Evolutionary conservation across 805 yeast species (phyloP), one percentile per base, ranked within the genome.

Genomic region (Yamadazyma olivae): DNA sequence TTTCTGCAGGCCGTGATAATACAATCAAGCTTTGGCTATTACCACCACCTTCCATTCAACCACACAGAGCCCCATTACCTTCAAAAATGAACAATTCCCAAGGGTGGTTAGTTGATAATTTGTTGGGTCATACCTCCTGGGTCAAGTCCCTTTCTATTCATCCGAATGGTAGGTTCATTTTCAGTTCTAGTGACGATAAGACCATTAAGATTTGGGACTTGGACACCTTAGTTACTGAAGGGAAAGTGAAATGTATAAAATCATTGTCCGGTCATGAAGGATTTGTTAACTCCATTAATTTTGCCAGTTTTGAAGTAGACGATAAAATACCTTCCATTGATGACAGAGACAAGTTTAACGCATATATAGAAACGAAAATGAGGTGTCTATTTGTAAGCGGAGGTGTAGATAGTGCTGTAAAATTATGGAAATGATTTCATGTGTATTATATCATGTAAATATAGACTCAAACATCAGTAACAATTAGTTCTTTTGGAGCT

Each of bases 41-140:
- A n/a, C 88, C 89, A 1, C 56, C 79, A 1, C 90, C 91, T 1
- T 67, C 63, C 6, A 38, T 77, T n/a, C 58, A 73, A 21, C 74
- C 80, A 2, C 76, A 75, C 47, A 56, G 77, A 17, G 61, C 69
- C 15, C 83, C 84, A 6, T 59, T 75, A 27, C 84, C 88, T 0
- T 59, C 78, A 0, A 50, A 53, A 20, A 45, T 54, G 17, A 57
- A 74, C 15, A 73, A 79, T 48, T 77, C 84, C 1, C 76, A 79
- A 32, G 91, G 85, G 2, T 71, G 67, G 48, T 61, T 76, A 17
- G 49, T 87, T 1, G 66, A 70, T 17, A 77, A 79, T 14, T 60
- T 87, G 8, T 50, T 61, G 5, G 96, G 93, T 2, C 97, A 90
- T 57, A 77, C 78, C 33, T 84, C 93, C 7, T 90, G 98, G 98